Evolutionary conservation across 2,329 filamentous ascomycete species (phyloP).

Genomic region (Ilyonectria destructans): DNA sequence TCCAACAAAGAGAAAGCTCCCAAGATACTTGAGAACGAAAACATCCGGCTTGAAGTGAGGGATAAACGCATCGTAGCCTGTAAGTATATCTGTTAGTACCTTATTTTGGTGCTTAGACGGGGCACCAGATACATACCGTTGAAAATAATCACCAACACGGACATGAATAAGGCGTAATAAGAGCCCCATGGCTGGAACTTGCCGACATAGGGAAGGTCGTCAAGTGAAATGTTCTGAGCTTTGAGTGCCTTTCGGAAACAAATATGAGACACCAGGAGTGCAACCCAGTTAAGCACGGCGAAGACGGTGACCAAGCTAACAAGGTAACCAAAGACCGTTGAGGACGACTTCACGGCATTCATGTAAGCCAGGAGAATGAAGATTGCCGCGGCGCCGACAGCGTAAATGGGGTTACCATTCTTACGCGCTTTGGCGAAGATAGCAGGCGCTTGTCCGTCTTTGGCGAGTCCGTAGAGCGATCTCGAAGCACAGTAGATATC

Average conservation of each 20-base stretch:
- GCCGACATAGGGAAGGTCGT: conserved; percentile 57
- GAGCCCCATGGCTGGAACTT: conserved; percentile 58
- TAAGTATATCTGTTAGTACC: neutral
- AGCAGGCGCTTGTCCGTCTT: conserved; percentile 57
- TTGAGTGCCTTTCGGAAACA: conserved; percentile 57
- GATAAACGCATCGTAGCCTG: conserved; percentile 75
- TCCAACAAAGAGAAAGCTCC: conserved; percentile 63
- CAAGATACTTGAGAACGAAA: conserved; percentile 73
- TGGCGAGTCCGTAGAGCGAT: conserved; percentile 54
- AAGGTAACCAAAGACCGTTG: conserved; percentile 60
- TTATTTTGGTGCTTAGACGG: neutral
- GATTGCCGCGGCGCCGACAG: conserved; percentile 53
- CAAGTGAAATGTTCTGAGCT: conserved; percentile 55
- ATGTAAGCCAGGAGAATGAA: conserved; percentile 60
- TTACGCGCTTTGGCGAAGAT: conserved; percentile 51
- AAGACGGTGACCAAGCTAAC: conserved; percentile 62
- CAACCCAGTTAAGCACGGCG: conserved; percentile 62
- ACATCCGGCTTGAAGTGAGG: conserved; percentile 74
- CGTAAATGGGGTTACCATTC: conserved; percentile 59
- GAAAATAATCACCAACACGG: conserved; percentile 69
- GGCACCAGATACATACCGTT: conserved; percentile 52
- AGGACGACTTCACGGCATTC: conserved; percentile 55
- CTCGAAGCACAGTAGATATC: conserved; percentile 58
- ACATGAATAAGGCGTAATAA: conserved; percentile 54
- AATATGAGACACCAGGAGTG: conserved; percentile 58